These are phyloP conservation scores for Nigrospora sphaerica DNA, from an alignment of 2,329 filamentous ascomycete species.

Conservation along the genomic window DNA sequence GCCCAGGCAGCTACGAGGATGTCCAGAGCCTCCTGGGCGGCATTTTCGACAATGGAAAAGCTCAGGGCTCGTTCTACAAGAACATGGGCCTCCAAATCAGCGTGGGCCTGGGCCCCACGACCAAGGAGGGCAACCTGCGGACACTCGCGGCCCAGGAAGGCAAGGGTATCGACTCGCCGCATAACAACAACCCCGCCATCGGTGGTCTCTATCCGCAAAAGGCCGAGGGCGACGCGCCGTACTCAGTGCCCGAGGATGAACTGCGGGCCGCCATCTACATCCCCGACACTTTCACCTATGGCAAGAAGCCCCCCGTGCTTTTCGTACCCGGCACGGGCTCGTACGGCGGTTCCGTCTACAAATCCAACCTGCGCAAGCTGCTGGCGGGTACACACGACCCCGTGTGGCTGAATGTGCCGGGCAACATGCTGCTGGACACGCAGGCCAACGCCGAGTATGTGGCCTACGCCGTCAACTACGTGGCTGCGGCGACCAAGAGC, in stretches of 20 bases:
- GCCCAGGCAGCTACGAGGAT: not conserved
- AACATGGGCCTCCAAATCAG: too few species aligned
- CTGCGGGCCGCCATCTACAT: conserved; percentile 6
- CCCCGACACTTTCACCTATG: conserved; percentile 3
- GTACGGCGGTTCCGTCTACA: conserved; percentile 3
- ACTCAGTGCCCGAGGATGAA: not conserved
- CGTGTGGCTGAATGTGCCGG: conserved; percentile 49
- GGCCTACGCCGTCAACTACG: conserved; percentile 51
- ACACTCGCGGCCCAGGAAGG: not conserved
- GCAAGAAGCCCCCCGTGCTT: conserved; percentile 2
- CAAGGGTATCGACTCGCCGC: not conserved
- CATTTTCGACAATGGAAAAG: not conserved
- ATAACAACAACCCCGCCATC: conserved; percentile 1
- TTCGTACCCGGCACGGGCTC: conserved; percentile 5
- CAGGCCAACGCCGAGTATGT: conserved; percentile 47
- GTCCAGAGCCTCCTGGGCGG: not conserved
- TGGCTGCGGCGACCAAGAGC: conserved; percentile 27
- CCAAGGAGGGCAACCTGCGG: too few species aligned
- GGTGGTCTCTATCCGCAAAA: not conserved
- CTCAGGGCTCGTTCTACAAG: too few species aligned
- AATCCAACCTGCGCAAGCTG: conserved; percentile 2
- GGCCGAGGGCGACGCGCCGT: conserved; percentile 1
- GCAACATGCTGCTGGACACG: conserved; percentile 35
- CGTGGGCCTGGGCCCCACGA: too few species aligned
- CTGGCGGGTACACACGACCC: conserved; percentile 26